These are phyloP conservation scores for Epichloe aotearoae DNA, from an alignment of 2,329 filamentous ascomycete species.

Conservation along the genomic window DNA sequence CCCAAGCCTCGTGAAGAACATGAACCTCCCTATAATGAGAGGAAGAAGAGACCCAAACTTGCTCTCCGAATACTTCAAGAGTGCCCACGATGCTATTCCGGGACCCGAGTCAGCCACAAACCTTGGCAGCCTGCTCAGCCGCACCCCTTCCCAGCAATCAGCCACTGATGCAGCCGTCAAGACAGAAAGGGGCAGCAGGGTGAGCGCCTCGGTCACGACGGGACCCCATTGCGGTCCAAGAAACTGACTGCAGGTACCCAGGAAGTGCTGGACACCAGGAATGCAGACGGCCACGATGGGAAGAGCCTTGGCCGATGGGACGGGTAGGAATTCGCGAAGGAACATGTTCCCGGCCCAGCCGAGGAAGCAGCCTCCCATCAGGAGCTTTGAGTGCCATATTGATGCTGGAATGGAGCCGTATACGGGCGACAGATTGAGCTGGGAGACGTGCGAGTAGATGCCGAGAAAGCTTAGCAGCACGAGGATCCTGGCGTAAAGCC, in stretches of 20 bases:
- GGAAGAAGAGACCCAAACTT: conserved; percentile 27
- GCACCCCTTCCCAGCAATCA: conserved; percentile 48
- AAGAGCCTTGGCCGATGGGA: conserved; percentile 40
- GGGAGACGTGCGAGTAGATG: conserved; percentile 55
- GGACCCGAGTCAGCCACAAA: conserved; percentile 50
- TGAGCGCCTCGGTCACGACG: conserved; percentile 57
- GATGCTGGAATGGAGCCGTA: conserved; percentile 74
- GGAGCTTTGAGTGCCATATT: conserved; percentile 54
- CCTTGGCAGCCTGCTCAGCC: conserved; percentile 40
- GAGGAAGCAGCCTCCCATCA: conserved; percentile 52
- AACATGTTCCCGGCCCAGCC: conserved; percentile 59
- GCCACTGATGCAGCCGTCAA: conserved; percentile 52
- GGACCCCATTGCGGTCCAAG: conserved; percentile 64
- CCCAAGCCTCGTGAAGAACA: conserved; percentile 57
- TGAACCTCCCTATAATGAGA: conserved; percentile 43
- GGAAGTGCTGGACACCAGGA: conserved; percentile 56
- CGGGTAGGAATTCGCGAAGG: conserved; percentile 30
- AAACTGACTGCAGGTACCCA: conserved; percentile 52
- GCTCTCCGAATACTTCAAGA: conserved; percentile 43
- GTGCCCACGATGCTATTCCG: conserved; percentile 51
- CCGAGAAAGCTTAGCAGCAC: conserved; percentile 29
- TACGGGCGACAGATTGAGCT: conserved; percentile 68
- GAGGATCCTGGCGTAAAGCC: conserved; percentile 23
- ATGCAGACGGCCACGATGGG: conserved; percentile 65
- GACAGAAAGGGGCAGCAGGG: conserved; percentile 54